Conservation (phyloP, 495 filamentous ascomycete species). For the Daldinia loculata region DNA sequence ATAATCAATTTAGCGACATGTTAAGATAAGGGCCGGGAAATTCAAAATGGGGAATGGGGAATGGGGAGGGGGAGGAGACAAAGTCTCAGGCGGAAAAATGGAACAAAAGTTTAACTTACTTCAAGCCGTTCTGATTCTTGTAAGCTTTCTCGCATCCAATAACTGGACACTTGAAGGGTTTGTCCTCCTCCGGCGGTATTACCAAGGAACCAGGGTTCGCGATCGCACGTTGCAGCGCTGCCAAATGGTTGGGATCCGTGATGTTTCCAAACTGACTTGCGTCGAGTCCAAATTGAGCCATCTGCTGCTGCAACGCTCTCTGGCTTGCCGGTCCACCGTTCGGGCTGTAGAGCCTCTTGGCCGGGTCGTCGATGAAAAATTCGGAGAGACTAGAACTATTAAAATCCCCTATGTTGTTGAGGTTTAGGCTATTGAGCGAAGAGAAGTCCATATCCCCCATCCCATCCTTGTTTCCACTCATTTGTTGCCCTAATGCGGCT, state of each 20-base stretch:
- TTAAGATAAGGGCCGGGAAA: constrained; percentile 24
- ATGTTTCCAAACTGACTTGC: constrained; percentile 76
- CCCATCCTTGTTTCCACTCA: constrained; percentile 51
- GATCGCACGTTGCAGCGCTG: constrained; percentile 77
- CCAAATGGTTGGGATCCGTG: constrained; percentile 76
- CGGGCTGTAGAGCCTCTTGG: constrained; percentile 88
- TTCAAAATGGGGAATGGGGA: constrained; percentile 12
- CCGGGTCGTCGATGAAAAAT: constrained; percentile 90
- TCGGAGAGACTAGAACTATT: constrained; percentile 49
- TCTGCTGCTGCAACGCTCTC: constrained; percentile 66
- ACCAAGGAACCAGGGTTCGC: constrained; percentile 56
- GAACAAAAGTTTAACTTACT: constrained; percentile 62
- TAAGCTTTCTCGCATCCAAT: constrained; percentile 99
- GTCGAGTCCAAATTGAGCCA: constrained; percentile 68
- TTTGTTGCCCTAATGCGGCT: constrained; percentile 48
- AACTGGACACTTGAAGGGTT: constrained; percentile 96
- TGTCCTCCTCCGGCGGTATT: constrained; percentile 76
- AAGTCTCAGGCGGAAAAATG: constrained; percentile 3
- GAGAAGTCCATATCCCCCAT: constrained; percentile 64
- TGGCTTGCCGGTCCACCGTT: constrained; percentile 76
- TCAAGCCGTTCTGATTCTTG: constrained; percentile 99
- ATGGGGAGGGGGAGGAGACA: constrained; percentile 14
- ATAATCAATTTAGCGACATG: constrained; percentile 49
- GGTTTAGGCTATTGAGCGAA: constrained; percentile 63
- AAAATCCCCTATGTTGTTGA: constrained; percentile 57